Evolutionary conservation across 257 asterid species (phyloP).

Genomic region (Apocynum venetum): DNA sequence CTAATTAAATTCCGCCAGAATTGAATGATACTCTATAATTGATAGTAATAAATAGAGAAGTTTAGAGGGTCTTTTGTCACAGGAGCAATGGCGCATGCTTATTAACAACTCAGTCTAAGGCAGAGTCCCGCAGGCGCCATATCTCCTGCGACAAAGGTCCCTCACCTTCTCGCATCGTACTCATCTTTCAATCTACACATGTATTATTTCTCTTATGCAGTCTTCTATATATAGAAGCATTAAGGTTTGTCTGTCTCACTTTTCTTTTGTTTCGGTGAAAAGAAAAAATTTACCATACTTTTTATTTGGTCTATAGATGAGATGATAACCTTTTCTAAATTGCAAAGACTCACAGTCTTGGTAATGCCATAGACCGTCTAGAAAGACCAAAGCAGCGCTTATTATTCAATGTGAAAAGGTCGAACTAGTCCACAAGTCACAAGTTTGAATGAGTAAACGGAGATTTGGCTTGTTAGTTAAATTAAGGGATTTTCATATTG

Average conservation of each 20-base stretch:
- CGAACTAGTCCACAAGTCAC: neutral
- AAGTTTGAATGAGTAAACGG: neutral
- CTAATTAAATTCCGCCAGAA: no score
- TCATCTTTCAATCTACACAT: neutral
- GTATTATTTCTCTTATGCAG: neutral
- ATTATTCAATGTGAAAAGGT: neutral
- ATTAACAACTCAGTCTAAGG: neutral
- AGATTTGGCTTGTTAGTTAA: neutral
- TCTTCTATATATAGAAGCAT: neutral
- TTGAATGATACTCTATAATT: neutral
- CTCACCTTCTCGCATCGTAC: neutral
- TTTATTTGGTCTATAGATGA: neutral
- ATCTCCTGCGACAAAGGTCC: conserved; percentile 19
- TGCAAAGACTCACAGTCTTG: neutral
- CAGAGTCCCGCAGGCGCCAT: conserved; percentile 7
- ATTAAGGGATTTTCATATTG: neutral
- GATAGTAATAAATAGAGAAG: neutral
- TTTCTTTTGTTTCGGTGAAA: neutral
- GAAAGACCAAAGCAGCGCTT: neutral
- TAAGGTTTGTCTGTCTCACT: neutral
- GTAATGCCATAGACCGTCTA: neutral
- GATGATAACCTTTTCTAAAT: neutral
- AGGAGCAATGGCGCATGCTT: neutral
- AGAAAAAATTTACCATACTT: neutral
- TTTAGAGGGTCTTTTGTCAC: neutral